A percentile compares a stretch with the other conserved stretches of the same genome.
Evolutionary conservation across 2,329 filamentous ascomycete species (phyloP).

Genomic region (Fusarium burgessii): DNA sequence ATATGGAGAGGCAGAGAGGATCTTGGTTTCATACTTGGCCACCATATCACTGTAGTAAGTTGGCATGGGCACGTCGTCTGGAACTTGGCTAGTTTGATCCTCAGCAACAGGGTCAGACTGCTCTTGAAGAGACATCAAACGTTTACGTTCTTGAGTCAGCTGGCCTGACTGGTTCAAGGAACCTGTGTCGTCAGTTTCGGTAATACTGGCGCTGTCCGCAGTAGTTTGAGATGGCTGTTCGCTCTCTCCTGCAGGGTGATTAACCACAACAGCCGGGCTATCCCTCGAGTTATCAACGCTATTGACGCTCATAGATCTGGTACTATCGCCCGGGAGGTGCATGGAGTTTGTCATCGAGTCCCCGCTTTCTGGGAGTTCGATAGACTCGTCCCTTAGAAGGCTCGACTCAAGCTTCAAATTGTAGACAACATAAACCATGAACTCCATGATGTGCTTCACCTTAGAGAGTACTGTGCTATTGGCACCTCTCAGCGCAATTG

Average conservation of each 20-base stretch:
- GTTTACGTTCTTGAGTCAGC: conserved; percentile 43
- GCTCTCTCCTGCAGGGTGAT: conserved; percentile 54
- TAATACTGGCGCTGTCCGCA: conserved; percentile 46
- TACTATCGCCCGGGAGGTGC: conserved; percentile 56
- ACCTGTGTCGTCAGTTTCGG: conserved; percentile 46
- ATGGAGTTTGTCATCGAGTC: conserved; percentile 55
- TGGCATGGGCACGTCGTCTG: conserved; percentile 84
- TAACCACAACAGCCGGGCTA: conserved; percentile 49
- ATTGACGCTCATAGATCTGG: conserved; percentile 50
- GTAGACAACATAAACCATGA: conserved; percentile 99
- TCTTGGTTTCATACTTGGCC: conserved; percentile 90
- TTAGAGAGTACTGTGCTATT: conserved; percentile 76
- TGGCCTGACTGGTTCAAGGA: conserved; percentile 46
- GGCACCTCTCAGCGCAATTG: conserved; percentile 89
- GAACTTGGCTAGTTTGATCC: conserved; percentile 70
- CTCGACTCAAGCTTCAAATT: conserved; percentile 96
- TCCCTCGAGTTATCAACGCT: conserved; percentile 47
- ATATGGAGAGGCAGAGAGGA: conserved; percentile 94
- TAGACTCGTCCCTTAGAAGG: conserved; percentile 91
- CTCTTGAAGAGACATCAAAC: conserved; percentile 56
- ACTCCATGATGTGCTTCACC: conserved; percentile 94
- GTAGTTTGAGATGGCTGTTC: conserved; percentile 53
- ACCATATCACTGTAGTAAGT: conserved; percentile 97
- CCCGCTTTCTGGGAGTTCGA: conserved; percentile 78
- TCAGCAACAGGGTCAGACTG: conserved; percentile 58